Conservation (phyloP, 2,329 filamentous ascomycete genomes). For the Epichloe bromicola region DNA sequence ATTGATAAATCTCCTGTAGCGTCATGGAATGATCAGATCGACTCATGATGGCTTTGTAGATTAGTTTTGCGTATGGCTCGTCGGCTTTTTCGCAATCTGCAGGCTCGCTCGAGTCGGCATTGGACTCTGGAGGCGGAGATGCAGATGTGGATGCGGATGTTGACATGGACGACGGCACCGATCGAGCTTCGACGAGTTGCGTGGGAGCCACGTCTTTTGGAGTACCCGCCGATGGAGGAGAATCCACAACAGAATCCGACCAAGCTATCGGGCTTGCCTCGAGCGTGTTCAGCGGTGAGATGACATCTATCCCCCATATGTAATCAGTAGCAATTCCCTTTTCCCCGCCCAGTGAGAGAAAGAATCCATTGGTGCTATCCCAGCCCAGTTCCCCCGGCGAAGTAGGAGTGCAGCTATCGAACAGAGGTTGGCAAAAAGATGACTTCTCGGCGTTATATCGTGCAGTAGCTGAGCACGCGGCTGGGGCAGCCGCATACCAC, state of each 20-base stretch:
- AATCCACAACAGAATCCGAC: constrained; percentile 5
- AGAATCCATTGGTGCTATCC: neutral
- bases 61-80: constrained; percentile 69
- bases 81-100: constrained; percentile 22
- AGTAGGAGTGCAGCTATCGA: neutral
- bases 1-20: constrained; percentile 77
- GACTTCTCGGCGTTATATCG: neutral
- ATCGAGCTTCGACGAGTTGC: neutral
- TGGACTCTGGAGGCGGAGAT: constrained; percentile 15
- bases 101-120: constrained; percentile 11
- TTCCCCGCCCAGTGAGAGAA: neutral
- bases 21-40: constrained; percentile 56
- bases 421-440: neutral
- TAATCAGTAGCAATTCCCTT: neutral
- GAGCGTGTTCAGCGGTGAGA: constrained; percentile 6
- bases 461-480: neutral
- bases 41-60: constrained; percentile 62
- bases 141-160: neutral
- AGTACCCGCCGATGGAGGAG: constrained; percentile 4
- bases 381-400: neutral
- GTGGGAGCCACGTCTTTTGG: constrained; percentile 1
- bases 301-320: neutral
- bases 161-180: neutral
- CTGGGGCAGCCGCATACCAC: neutral
- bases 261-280: constrained; percentile 2